These are phyloP conservation scores for Aspergillus neotritici DNA, from an alignment of 2,329 filamentous ascomycete species.

Conservation along the genomic window DNA sequence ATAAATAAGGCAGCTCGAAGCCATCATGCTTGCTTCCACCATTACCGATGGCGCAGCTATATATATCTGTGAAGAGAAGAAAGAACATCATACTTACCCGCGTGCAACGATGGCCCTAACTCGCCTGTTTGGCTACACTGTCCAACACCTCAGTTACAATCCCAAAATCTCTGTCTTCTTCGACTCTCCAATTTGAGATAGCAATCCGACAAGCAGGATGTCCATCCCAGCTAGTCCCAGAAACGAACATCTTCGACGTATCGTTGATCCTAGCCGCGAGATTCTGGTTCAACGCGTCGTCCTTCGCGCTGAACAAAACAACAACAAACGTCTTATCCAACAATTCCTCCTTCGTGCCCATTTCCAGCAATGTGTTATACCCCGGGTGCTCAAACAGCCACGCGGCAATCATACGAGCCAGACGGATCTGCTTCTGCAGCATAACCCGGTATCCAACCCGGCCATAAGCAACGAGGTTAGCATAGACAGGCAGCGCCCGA, in stretches of 20 bases:
- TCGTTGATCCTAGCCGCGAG: conserved; percentile 70
- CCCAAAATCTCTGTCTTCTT: conserved; percentile 60
- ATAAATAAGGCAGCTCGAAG: too few relatives aligned
- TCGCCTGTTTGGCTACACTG: conserved; percentile 34
- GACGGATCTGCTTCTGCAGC: conserved; percentile 63
- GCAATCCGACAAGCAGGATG: conserved; percentile 73
- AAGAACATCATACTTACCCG: background rate
- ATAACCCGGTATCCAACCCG: conserved; percentile 62
- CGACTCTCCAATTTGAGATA: conserved; percentile 76
- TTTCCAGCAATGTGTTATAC: conserved; percentile 61
- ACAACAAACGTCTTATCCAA: conserved; percentile 59
- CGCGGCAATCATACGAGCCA: conserved; percentile 62
- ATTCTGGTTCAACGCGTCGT: conserved; percentile 57
- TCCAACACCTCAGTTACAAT: conserved; percentile 61
- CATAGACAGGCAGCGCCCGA: conserved; percentile 83
- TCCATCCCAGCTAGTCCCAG: conserved; percentile 72
- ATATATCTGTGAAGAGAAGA: background rate
- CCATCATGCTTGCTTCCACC: too few relatives aligned
- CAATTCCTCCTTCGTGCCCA: conserved; percentile 32
- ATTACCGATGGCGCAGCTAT: too few relatives aligned
- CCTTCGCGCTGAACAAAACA: conserved; percentile 70
- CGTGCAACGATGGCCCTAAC: background rate
- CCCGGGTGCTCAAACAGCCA: conserved; percentile 56
- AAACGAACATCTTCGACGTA: conserved; percentile 71
- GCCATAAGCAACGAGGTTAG: conserved; percentile 70